Conservation (phyloP, 345 rosid species). For the Ailanthus altissimus region DNA sequence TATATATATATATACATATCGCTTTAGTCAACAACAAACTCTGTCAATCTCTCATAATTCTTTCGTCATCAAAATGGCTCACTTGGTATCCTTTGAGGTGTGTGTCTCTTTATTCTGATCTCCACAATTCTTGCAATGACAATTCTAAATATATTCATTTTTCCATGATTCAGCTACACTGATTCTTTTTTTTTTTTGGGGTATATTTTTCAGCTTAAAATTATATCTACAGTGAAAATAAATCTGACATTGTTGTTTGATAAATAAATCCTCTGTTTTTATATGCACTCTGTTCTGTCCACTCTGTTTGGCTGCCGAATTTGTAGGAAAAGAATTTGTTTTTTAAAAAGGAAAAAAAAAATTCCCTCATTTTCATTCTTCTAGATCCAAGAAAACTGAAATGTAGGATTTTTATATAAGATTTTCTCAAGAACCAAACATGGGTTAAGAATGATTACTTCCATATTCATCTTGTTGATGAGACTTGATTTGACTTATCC, state of each 20-base stretch:
- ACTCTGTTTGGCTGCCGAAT: background rate
- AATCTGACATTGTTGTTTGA: background rate
- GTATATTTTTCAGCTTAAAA: background rate
- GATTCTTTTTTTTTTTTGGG: background rate
- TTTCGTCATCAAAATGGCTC: constrained; percentile 29
- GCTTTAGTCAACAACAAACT: background rate
- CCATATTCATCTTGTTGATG: background rate
- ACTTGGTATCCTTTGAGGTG: constrained; percentile 30
- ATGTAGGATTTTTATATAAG: background rate
- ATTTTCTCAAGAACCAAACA: background rate
- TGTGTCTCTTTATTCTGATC: constrained; percentile 17
- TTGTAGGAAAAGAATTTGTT: background rate
- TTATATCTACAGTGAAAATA: background rate
- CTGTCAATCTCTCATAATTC: background rate
- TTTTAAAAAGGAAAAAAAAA: too few relatives aligned
- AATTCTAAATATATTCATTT: background rate
- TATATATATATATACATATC: background rate
- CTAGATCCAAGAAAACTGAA: background rate
- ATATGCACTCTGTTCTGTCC: background rate
- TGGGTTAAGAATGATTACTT: background rate
- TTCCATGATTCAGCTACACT: background rate
- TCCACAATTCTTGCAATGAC: background rate
- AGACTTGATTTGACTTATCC: background rate
- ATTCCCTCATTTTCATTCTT: background rate
- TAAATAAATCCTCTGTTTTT: background rate